These are phyloP conservation scores for Ophiostoma sp. DNA, from an alignment of 2,329 filamentous ascomycete genomes.

Conservation along the genomic window DNA sequence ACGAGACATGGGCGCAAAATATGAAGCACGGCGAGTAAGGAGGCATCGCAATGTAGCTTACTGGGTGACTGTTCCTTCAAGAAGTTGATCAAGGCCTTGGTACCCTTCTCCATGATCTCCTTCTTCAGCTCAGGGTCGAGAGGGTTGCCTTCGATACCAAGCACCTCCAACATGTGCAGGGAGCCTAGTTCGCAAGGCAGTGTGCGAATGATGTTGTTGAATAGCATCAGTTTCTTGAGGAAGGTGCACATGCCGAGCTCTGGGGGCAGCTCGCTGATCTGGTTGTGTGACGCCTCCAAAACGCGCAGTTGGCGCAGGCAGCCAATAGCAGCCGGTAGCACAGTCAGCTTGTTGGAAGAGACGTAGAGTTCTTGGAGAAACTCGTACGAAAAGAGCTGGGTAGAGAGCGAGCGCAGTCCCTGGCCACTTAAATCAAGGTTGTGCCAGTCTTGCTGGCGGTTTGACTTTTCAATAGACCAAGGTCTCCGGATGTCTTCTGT, in stretches of 20 bases:
- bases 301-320: conserved; percentile 73
- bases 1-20: conserved; percentile 5
- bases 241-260: conserved; percentile 97
- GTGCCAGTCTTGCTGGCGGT: conserved; percentile 78
- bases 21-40: background rate
- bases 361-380: conserved; percentile 92
- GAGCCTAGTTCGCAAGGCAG: conserved; percentile 85
- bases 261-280: conserved; percentile 71
- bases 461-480: conserved; percentile 58
- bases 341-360: conserved; percentile 81
- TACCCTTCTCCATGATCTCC: conserved; percentile 80
- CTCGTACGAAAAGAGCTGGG: conserved; percentile 75
- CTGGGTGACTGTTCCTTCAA: conserved; percentile 80
- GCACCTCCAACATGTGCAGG: conserved; percentile 77
- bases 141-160: conserved; percentile 90
- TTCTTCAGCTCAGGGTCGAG: conserved; percentile 70
- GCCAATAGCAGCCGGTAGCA: conserved; percentile 75
- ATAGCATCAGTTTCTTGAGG: conserved; percentile 75
- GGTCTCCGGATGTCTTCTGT: conserved; percentile 54
- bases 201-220: conserved; percentile 80
- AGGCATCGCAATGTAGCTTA: conserved; percentile 43
- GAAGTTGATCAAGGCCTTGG: conserved; percentile 73
- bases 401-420: conserved; percentile 75
- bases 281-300: conserved; percentile 84
- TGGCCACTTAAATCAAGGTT: conserved; percentile 95